These are phyloP conservation scores for Aspergillus sp. DNA, from an alignment of 2,329 filamentous ascomycete species.

Conservation along the genomic window DNA sequence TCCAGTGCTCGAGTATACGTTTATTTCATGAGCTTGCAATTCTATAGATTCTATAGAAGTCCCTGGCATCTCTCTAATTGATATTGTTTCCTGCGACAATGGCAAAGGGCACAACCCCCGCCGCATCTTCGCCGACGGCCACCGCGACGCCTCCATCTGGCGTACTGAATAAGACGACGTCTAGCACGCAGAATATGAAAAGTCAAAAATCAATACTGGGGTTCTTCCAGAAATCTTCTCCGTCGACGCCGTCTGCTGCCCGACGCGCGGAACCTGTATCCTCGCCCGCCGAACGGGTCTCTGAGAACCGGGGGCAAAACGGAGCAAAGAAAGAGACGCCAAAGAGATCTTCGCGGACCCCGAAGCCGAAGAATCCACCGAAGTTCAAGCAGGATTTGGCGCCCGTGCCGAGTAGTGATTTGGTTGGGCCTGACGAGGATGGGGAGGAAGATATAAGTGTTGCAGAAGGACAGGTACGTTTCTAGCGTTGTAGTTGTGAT, in stretches of 20 bases:
- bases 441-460: slow-evolving; percentile 36
- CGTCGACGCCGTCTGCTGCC: slow-evolving; percentile 34
- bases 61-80: too few species aligned
- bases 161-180: slow-evolving; percentile 33
- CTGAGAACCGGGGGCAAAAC: slow-evolving; percentile 20
- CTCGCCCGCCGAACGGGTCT: slow-evolving; percentile 28
- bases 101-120: slow-evolving; percentile 27
- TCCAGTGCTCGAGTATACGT: not conserved
- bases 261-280: slow-evolving; percentile 27
- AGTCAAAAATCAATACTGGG: slow-evolving; percentile 66
- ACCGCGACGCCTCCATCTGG: slow-evolving; percentile 30
- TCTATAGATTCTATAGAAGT: too few species aligned
- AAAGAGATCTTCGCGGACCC: slow-evolving; percentile 29
- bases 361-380: slow-evolving; percentile 36
- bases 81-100: slow-evolving; percentile 13
- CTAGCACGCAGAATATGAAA: slow-evolving; percentile 42
- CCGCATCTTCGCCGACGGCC: slow-evolving; percentile 25
- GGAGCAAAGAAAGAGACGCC: slow-evolving; percentile 20
- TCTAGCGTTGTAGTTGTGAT: not conserved
- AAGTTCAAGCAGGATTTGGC: slow-evolving; percentile 49
- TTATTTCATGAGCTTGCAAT: too few species aligned
- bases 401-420: slow-evolving; percentile 74
- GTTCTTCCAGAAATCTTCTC: slow-evolving; percentile 61
- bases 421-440: slow-evolving; percentile 59
- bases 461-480: slow-evolving; percentile 16